Conservation (phyloP, 2,329 filamentous ascomycete species). For the Pezicula neosporulosa region DNA sequence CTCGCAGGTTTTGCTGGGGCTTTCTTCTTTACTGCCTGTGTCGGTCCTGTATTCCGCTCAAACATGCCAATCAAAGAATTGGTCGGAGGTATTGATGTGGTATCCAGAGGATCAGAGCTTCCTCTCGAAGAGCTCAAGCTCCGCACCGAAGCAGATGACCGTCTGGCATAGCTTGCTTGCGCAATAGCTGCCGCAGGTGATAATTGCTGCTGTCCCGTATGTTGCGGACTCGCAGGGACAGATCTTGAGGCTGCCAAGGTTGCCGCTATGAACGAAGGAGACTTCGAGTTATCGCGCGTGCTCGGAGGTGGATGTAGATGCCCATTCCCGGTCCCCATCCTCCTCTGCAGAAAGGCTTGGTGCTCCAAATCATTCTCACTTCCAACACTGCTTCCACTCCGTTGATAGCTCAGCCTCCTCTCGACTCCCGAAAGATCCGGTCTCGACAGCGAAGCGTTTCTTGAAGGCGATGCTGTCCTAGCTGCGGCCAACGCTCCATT, state of each 20-base stretch:
- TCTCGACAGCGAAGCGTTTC: conserved; percentile 6
- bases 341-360: conserved; percentile 8
- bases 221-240: conserved; percentile 46
- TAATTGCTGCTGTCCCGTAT: conserved; percentile 22
- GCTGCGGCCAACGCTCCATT: conserved; percentile 43
- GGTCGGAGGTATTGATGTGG: conserved; percentile 57
- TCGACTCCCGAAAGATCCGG: conserved; percentile 3
- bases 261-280: conserved; percentile 59
- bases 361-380: conserved; percentile 10
- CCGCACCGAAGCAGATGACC: conserved; percentile 13
- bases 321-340: conserved; percentile 9
- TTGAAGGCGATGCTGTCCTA: conserved; percentile 16
- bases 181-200: conserved; percentile 3
- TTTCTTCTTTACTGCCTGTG: conserved; percentile 10
- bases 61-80: conserved; percentile 66
- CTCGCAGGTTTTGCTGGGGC: conserved; percentile 20
- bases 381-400: conserved; percentile 16
- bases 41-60: conserved; percentile 43
- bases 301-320: conserved; percentile 15
- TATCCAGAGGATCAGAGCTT: conserved; percentile 41
- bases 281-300: conserved; percentile 32
- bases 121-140: conserved; percentile 15
- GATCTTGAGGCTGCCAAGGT: conserved; percentile 60
- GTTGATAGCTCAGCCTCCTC: conserved; percentile 8
- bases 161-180: not conserved